Percentiles rank a stretch among this genome's conserved stretches.
Evolutionary conservation across 192 early-diverging fungal genomes (phyloP).

Genomic region (Umbelopsis sp.): DNA sequence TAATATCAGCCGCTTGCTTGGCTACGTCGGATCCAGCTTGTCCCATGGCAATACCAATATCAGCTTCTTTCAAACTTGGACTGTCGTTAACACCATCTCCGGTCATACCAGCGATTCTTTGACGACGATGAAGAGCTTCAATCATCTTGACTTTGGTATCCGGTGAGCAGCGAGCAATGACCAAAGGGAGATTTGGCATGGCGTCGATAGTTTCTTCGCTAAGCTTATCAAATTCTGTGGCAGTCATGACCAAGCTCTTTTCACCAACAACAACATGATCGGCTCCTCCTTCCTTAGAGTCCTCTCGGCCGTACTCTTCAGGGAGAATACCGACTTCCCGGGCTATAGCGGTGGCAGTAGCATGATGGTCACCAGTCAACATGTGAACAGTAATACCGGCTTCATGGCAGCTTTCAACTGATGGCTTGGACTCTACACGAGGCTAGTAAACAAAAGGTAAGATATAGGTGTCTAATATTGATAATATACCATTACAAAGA

Average conservation of each 20-base stretch:
- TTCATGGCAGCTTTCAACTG: slow-evolving; percentile 76
- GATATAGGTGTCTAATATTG: neutral
- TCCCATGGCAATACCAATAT: slow-evolving; percentile 91
- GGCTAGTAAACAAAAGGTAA: slow-evolving; percentile 39
- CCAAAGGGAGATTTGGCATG: slow-evolving; percentile 79
- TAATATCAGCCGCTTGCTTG: slow-evolving; percentile 90
- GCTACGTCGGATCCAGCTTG: slow-evolving; percentile 91
- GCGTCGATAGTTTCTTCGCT: slow-evolving; percentile 80
- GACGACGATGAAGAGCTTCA: slow-evolving; percentile 80
- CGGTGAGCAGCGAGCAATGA: slow-evolving; percentile 92
- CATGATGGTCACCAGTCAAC: slow-evolving; percentile 94
- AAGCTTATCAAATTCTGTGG: slow-evolving; percentile 81
- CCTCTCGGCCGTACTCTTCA: slow-evolving; percentile 32
- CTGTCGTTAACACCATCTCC: slow-evolving; percentile 85
- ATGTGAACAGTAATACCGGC: slow-evolving; percentile 96
- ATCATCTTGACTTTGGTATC: slow-evolving; percentile 99
- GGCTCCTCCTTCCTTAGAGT: slow-evolving; percentile 46
- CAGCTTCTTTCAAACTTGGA: slow-evolving; percentile 75
- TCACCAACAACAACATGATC: slow-evolving; percentile 47
- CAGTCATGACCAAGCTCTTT: slow-evolving; percentile 74
- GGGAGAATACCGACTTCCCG: slow-evolving; percentile 82
- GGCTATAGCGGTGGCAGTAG: slow-evolving; percentile 91
- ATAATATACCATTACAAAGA: neutral
- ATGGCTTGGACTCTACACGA: slow-evolving; percentile 63
- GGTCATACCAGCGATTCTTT: slow-evolving; percentile 83